Evolutionary conservation across 2,329 filamentous ascomycete genomes (phyloP), one percentile per base, ranked within the genome.

Genomic region (Clarireedia monteithiana): DNA sequence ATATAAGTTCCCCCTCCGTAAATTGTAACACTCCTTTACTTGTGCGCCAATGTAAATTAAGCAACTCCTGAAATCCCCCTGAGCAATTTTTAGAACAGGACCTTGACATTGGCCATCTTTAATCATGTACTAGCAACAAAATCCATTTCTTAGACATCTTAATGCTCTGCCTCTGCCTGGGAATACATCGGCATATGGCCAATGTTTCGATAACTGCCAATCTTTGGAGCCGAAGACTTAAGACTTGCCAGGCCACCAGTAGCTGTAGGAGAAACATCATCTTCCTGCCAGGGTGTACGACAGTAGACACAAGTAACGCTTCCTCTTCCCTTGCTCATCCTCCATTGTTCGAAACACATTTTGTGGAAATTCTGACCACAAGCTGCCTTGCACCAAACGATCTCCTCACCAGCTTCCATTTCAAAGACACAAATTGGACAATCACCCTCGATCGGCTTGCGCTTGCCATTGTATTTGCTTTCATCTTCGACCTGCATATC

Each of bases 291-390:
- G 2, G 66, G 63, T 10, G 76, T 77, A n/a, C 81, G 77, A 59
- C 82, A 85, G 63, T 81, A 79, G 0, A 82, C 82, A 62, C 82
- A 85, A 1, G 80, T 83, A 12, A 81, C 76, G 15, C 70, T 5
- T 15, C 55, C 54, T 53, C 60, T 60, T 63, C 64, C 65, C 63
- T 78, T 79, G 23, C 74, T 77, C 5, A 67, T 62, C 0, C 74
- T 75, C 79, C 79, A 82, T 66, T 74, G 79, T 60, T 74, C 70
- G 64, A 82, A 78, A 60, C 79, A 82, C 36, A 72, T 66, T 38
- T 69, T 69, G 61, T 82, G 79, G 3, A 82, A 74, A 59, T 82
- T 82, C 62, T 82, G 62, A 49, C 62, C 82, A 60, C 82, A 85
- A 3, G 76, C 72, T 1, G 77, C 74, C 60, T 77, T 77, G 68